Conservation (phyloP, 805 yeast species). For the Teunomyces pallodes region DNA sequence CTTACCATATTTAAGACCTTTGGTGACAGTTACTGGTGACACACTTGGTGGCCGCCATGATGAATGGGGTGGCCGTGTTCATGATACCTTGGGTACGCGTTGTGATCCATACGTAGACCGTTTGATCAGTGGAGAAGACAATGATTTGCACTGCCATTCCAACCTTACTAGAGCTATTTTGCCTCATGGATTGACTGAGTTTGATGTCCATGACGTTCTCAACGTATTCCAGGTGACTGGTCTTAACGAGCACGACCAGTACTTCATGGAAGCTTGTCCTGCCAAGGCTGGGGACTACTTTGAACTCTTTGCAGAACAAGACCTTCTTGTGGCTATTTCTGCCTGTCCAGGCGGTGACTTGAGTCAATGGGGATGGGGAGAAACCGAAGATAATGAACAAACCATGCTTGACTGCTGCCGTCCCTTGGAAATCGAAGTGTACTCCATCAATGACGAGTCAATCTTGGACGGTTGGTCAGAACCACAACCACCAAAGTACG, state of each 20-base stretch:
- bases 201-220: conserved; percentile 66
- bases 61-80: conserved; percentile 64
- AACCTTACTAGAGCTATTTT: conserved; percentile 58
- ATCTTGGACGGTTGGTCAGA: conserved; percentile 50
- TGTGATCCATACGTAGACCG: conserved; percentile 71
- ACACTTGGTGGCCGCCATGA: conserved; percentile 55
- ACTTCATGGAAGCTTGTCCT: conserved; percentile 70
- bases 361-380: conserved; percentile 72
- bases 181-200: conserved; percentile 61
- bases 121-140: conserved; percentile 60
- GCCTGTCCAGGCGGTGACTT: conserved; percentile 74
- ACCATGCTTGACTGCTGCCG: conserved; percentile 63
- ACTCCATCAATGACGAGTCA: conserved; percentile 45
- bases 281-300: conserved; percentile 58
- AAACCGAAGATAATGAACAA: conserved; percentile 42
- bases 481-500: conserved; percentile 51
- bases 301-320: conserved; percentile 67
- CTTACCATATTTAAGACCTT: conserved; percentile 62
- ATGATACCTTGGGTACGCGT: conserved; percentile 65
- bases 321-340: conserved; percentile 58
- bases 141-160: conserved; percentile 67
- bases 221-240: conserved; percentile 73
- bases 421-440: conserved; percentile 62
- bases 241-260: conserved; percentile 60
- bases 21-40: conserved; percentile 63